Evolutionary conservation across 192 early-diverging fungal genomes (phyloP).

Genomic region (Rhizoclosmatium globosum): DNA sequence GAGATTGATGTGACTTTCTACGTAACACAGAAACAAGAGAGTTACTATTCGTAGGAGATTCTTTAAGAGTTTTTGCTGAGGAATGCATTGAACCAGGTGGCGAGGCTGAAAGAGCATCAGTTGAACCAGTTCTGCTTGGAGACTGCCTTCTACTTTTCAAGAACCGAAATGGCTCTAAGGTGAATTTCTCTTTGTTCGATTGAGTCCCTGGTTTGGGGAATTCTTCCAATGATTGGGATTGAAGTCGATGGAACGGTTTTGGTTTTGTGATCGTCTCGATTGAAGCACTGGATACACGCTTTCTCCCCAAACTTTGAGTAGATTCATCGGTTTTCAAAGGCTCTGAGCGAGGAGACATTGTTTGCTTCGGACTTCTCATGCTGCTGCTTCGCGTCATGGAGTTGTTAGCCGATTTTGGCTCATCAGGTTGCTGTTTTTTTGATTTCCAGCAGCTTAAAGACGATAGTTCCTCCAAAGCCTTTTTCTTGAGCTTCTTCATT

Average conservation of each 20-base stretch:
- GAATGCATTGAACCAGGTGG: not conserved
- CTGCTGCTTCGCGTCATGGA: too few species aligned
- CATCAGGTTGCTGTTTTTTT: not conserved
- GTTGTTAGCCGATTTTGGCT: not conserved
- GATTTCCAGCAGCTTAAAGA: not conserved
- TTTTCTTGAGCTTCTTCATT: conserved; percentile 13
- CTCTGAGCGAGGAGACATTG: too few species aligned
- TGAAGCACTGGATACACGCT: not conserved
- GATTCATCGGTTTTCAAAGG: not conserved
- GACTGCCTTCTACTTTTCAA: too few species aligned
- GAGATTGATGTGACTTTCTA: not conserved
- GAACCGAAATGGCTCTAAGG: not conserved
- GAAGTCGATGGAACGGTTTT: not conserved
- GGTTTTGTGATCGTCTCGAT: not conserved
- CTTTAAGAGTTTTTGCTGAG: conserved; percentile 10
- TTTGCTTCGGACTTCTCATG: too few species aligned
- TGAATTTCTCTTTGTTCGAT: not conserved
- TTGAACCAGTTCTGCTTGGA: not conserved
- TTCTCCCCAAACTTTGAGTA: conserved; percentile 3
- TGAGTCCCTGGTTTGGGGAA: not conserved
- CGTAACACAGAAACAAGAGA: not conserved
- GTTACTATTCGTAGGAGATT: not conserved
- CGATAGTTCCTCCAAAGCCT: conserved; percentile 9
- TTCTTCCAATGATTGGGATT: conserved; percentile 4
- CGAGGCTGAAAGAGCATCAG: not conserved